A percentile compares a stretch with the other conserved stretches of the same genome.
Evolutionary conservation across 371 early-diverging fungal genomes (phyloP).

Genomic region (Zychaea mexicana): DNA sequence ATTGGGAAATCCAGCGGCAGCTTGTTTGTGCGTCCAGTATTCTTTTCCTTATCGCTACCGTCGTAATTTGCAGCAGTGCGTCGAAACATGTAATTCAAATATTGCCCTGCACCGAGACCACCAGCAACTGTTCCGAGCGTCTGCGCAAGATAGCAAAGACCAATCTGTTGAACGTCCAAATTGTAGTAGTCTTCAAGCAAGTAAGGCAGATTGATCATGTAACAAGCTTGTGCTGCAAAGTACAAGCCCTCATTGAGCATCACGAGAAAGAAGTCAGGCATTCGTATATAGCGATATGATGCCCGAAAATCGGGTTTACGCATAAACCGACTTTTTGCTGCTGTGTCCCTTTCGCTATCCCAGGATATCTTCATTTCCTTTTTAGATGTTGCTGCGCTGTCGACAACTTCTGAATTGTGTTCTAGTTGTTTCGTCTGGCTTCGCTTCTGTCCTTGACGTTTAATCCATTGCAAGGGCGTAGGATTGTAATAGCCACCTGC

Average conservation of each 20-base stretch:
- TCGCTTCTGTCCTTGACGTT: background rate
- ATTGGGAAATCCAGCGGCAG: conserved; percentile 22
- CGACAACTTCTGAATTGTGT: background rate
- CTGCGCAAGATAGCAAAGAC: conserved; percentile 18
- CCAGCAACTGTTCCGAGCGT: conserved; percentile 15
- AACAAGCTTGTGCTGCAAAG: conserved; percentile 14
- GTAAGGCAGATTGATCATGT: conserved; percentile 10
- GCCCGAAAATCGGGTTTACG: conserved; percentile 15
- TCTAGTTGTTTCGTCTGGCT: background rate
- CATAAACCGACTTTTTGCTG: background rate
- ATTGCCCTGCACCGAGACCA: conserved; percentile 6
- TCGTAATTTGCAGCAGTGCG: conserved; percentile 4
- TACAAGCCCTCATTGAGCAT: conserved; percentile 12
- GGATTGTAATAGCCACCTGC: conserved; percentile 37
- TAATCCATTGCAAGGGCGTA: conserved; percentile 25
- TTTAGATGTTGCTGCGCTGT: background rate
- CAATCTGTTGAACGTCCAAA: conserved; percentile 18
- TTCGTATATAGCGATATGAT: conserved; percentile 14
- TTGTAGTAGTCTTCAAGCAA: conserved; percentile 14
- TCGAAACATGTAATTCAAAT: conserved; percentile 13
- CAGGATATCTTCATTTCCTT: no score
- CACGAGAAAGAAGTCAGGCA: conserved; percentile 15
- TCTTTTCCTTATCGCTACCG: background rate
- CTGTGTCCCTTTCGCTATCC: background rate
- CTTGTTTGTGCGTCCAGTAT: background rate